Conservation (phyloP, 192 early-diverging fungal species). For the Backusella tuberculispora region DNA sequence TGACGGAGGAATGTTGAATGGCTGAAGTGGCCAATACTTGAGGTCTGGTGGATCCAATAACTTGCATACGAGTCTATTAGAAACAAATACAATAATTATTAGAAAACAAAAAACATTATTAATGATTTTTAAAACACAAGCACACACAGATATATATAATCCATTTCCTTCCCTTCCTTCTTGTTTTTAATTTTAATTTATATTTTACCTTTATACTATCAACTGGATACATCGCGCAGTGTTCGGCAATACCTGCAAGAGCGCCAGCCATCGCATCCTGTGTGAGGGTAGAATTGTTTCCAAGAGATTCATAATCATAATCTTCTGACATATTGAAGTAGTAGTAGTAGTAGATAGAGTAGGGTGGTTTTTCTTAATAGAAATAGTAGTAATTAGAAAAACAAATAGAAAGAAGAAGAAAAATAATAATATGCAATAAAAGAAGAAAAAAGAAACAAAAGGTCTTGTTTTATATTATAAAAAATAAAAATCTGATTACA, state of each 20-base stretch:
- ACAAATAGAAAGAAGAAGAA: not conserved
- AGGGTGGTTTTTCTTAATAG: not conserved
- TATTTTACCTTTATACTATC: conserved; percentile 87
- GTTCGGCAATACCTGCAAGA: conserved; percentile 96
- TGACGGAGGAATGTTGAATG: not conserved
- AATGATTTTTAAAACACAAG: not conserved
- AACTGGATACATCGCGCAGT: conserved; percentile 92
- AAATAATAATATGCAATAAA: not conserved
- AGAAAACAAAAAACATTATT: conserved; percentile 8
- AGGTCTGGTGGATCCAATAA: conserved; percentile 57
- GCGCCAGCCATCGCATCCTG: conserved; percentile 90
- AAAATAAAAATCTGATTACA: not conserved
- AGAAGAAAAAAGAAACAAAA: not conserved
- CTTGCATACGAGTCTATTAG: conserved; percentile 89
- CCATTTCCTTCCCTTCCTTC: too few relatives aligned
- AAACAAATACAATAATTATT: not conserved
- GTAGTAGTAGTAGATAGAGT: not conserved
- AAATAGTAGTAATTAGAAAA: not conserved
- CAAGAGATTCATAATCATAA: conserved; percentile 90
- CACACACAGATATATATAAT: not conserved
- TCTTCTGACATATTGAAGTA: conserved; percentile 51
- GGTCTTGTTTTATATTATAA: not conserved
- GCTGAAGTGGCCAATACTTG: conserved; percentile 13
- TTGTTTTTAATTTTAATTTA: too few relatives aligned
- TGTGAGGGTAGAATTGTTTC: conserved; percentile 73